phyloP scores from a whole-genome alignment of 495 filamentous ascomycete species.

The Xylaria scruposa region DNA sequence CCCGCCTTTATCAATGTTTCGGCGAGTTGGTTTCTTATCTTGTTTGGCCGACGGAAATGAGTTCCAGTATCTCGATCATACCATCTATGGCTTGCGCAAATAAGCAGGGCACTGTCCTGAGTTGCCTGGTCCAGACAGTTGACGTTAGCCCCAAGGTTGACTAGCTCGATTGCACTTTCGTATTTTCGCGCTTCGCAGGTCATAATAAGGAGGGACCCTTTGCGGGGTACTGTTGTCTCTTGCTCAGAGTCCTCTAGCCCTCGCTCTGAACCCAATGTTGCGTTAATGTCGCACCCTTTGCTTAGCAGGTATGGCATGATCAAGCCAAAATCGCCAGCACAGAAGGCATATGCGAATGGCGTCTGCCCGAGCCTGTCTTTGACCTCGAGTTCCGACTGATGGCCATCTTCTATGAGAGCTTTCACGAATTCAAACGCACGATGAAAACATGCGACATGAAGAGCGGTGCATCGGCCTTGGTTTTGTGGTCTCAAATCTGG shows the following conservation, averaged over 20 bases:
- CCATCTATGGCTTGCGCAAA: neutral
- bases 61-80: too few species aligned
- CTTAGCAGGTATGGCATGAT: neutral
- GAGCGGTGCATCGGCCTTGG: neutral
- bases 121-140: neutral
- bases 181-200: neutral
- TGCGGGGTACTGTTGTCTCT: neutral
- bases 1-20: neutral
- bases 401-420: neutral
- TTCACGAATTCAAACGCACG: neutral
- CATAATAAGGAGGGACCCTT: neutral
- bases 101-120: neutral
- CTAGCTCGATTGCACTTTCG: neutral
- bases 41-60: too few species aligned
- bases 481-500: neutral
- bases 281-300: neutral
- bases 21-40: neutral
- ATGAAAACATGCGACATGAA: neutral
- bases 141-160: neutral
- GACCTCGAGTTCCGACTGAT: neutral
- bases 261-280: too few species aligned
- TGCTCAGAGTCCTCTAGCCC: too few species aligned
- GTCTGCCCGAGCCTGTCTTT: neutral
- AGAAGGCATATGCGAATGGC: neutral
- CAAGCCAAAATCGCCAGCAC: neutral